Evolutionary conservation across 129 eudicot species (phyloP).

Genomic region (Chrysanthemum makinoi): DNA sequence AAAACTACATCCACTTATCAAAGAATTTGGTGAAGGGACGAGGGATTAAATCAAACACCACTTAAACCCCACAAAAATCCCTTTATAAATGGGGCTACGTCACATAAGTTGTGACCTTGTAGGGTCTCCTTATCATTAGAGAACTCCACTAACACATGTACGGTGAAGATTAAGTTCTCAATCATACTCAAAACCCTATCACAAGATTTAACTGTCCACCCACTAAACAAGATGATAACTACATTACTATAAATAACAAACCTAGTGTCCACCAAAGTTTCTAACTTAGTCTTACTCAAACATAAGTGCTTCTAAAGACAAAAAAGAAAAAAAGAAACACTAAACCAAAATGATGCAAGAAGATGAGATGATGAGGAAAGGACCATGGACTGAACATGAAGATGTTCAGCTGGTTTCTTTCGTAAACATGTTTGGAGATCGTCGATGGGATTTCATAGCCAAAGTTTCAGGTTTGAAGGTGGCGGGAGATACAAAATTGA

Average conservation of each 20-base stretch:
- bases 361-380: conserved; percentile 51
- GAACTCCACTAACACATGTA: conserved; percentile 33
- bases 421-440: conserved; percentile 80
- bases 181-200: conserved; percentile 41
- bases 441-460: conserved; percentile 95
- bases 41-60: conserved; percentile 32
- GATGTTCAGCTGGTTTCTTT: conserved; percentile 69
- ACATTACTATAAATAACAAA: conserved; percentile 30
- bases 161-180: conserved; percentile 24
- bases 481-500: conserved; percentile 80
- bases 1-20: conserved; percentile 47
- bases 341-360: conserved; percentile 27
- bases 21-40: conserved; percentile 14
- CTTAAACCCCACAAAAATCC: conserved; percentile 2
- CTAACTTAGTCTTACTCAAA: not conserved
- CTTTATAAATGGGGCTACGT: conserved; percentile 38
- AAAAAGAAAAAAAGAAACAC: conserved; percentile 7
- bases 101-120: conserved; percentile 27
- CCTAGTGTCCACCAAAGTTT: conserved; percentile 24
- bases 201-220: conserved; percentile 29
- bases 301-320: not conserved
- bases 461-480: conserved; percentile 99
- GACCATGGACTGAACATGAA: conserved; percentile 97
- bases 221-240: conserved; percentile 23
- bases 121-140: conserved; percentile 40